Conservation (phyloP, 1,284 basidiomycete species). For the Coriolopsis trogii region DNA sequence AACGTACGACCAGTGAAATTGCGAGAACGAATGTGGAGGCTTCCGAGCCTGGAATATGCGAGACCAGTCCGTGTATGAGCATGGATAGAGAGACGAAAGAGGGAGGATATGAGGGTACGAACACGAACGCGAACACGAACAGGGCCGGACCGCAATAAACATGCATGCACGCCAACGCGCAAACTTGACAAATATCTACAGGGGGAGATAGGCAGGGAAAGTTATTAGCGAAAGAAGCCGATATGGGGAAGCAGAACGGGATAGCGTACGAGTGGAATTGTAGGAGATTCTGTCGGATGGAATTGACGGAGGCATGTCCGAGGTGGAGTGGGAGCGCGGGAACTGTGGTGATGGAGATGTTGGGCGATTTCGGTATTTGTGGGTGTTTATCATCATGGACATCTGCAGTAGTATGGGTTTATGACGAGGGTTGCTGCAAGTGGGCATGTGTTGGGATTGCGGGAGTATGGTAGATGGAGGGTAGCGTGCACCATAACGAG, state of each 20-base stretch:
- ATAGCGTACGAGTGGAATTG: not conserved
- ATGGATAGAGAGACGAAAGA: not conserved
- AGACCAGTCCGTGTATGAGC: not conserved
- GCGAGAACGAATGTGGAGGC: conserved; percentile 5
- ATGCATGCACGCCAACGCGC: not conserved
- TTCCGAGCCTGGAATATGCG: not conserved
- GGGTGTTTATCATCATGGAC: conserved; percentile 7
- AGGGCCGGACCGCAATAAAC: conserved; percentile 7
- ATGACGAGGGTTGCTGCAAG: not conserved
- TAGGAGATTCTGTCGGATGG: not conserved
- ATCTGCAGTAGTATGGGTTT: conserved; percentile 7
- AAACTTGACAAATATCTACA: not conserved
- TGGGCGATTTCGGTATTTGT: not conserved
- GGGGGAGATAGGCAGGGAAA: not conserved
- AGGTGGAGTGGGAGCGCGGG: not conserved
- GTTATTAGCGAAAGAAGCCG: not conserved
- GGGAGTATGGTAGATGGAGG: conserved; percentile 12
- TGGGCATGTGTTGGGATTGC: not conserved
- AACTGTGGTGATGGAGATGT: not conserved
- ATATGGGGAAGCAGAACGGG: not conserved
- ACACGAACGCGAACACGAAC: conserved; percentile 3
- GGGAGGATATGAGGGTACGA: not conserved
- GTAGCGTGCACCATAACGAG: conserved; percentile 23
- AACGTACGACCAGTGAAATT: too few species aligned
- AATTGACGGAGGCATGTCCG: conserved; percentile 5